These are phyloP conservation scores for Pneumocystis canis DNA, from an alignment of 1,139 yeast genomes.

Conservation along the genomic window DNA sequence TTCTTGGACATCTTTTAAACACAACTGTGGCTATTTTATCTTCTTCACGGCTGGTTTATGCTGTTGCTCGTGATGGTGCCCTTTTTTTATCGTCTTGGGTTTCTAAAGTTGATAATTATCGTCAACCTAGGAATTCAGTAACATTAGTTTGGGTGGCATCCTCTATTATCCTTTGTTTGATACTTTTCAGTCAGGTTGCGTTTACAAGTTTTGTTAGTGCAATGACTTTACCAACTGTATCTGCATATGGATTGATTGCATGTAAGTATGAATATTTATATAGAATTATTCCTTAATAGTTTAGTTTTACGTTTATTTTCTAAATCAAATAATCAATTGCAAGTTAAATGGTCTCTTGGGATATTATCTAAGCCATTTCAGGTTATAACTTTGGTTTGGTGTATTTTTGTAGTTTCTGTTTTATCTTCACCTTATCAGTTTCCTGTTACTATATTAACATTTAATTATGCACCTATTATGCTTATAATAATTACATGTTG, in stretches of 20 bases:
- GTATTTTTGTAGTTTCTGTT: slow-evolving; percentile 44
- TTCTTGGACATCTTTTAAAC: slow-evolving; percentile 17
- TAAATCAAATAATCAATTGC: slow-evolving; percentile 14
- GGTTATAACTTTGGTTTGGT: slow-evolving; percentile 40
- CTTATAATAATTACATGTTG: slow-evolving; percentile 41
- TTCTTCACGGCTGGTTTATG: slow-evolving; percentile 21
- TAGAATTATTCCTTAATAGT: neutral
- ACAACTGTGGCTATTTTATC: slow-evolving; percentile 19
- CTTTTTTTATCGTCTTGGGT: slow-evolving; percentile 22
- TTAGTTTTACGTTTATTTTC: slow-evolving; percentile 19
- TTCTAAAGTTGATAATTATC: slow-evolving; percentile 15
- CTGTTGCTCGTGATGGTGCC: slow-evolving; percentile 22
- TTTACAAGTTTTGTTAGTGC: slow-evolving; percentile 21
- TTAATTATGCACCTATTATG: slow-evolving; percentile 63
- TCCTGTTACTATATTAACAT: slow-evolving; percentile 47
- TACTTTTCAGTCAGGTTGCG: slow-evolving; percentile 19
- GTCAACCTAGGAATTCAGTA: slow-evolving; percentile 20
- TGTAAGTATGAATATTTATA: neutral
- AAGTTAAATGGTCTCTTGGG: slow-evolving; percentile 19
- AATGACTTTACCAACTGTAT: slow-evolving; percentile 20
- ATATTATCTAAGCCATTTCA: slow-evolving; percentile 17
- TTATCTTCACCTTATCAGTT: slow-evolving; percentile 52
- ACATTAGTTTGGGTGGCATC: slow-evolving; percentile 19
- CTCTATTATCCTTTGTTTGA: slow-evolving; percentile 18
- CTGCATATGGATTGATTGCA: slow-evolving; percentile 19